phyloP scores from a whole-genome alignment of 2,329 filamentous ascomycete species.

The Xenoacremonium recifei region DNA sequence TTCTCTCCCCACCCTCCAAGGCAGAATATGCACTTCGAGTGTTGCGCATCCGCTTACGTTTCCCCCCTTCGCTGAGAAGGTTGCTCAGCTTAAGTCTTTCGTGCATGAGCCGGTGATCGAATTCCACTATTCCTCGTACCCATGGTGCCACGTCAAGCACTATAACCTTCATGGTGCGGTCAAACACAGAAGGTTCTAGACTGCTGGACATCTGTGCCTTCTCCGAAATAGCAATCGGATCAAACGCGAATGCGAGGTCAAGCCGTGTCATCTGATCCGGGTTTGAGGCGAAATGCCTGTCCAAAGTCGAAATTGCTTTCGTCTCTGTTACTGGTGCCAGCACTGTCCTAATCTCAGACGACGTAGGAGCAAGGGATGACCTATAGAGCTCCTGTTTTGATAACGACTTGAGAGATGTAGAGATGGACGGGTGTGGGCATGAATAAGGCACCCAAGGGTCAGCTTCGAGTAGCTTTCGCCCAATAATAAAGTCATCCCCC shows the following conservation, averaged over 20 bases:
- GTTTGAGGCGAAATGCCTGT: conserved; percentile 32
- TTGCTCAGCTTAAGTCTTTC: conserved; percentile 63
- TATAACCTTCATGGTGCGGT: conserved; percentile 66
- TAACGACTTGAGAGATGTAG: conserved; percentile 28
- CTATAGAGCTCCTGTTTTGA: conserved; percentile 23
- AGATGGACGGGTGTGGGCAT: conserved; percentile 23
- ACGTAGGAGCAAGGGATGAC: conserved; percentile 1
- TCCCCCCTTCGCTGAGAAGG: conserved; percentile 59
- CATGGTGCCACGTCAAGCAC: conserved; percentile 82
- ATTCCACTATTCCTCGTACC: conserved; percentile 79
- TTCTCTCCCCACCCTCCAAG: conserved; percentile 69
- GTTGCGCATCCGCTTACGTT: conserved; percentile 57
- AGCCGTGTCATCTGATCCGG: conserved; percentile 40
- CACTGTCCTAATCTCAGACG: conserved; percentile 1
- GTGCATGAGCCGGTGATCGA: conserved; percentile 69
- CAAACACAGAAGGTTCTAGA: conserved; percentile 72
- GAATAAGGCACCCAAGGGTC: conserved; percentile 32
- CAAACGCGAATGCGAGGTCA: conserved; percentile 59
- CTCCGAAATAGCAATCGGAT: conserved; percentile 55
- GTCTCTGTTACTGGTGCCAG: conserved; percentile 32
- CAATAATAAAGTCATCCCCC: conserved; percentile 51
- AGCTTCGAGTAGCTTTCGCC: conserved; percentile 47
- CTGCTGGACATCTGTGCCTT: conserved; percentile 36
- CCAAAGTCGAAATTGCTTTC: conserved; percentile 35
- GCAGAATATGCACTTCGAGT: conserved; percentile 76